Evolutionary conservation across 495 filamentous ascomycete genomes (phyloP).

Genomic region (Aspergillus bridgeri): DNA sequence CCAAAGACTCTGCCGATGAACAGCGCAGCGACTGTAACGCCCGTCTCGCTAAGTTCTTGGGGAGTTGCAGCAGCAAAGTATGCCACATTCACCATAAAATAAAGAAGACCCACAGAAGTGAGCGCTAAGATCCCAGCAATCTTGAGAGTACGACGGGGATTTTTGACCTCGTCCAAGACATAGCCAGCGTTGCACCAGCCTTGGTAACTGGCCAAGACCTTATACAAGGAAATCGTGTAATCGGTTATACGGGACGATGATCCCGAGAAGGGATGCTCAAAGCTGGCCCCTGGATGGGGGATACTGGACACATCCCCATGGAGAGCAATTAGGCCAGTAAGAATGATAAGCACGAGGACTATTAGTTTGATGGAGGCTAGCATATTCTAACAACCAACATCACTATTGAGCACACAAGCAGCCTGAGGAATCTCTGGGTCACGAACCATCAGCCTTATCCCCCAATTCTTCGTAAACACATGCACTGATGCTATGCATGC

Average conservation of each 20-base stretch:
- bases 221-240: slow-evolving; percentile 60
- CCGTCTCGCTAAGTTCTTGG: slow-evolving; percentile 59
- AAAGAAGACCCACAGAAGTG: slow-evolving; percentile 54
- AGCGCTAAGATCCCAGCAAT: slow-evolving; percentile 58
- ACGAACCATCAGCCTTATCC: slow-evolving; percentile 28
- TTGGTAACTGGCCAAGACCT: slow-evolving; percentile 65
- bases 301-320: slow-evolving; percentile 26
- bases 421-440: background rate
- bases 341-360: slow-evolving; percentile 37
- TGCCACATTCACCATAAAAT: slow-evolving; percentile 63
- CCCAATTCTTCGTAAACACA: slow-evolving; percentile 11
- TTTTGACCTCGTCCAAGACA: slow-evolving; percentile 67
- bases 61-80: slow-evolving; percentile 63
- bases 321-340: slow-evolving; percentile 37
- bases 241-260: slow-evolving; percentile 29
- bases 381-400: slow-evolving; percentile 19
- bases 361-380: slow-evolving; percentile 37
- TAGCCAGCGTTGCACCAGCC: slow-evolving; percentile 66
- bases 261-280: slow-evolving; percentile 28
- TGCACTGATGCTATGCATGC: slow-evolving; percentile 29
- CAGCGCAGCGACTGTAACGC: slow-evolving; percentile 59
- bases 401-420: background rate
- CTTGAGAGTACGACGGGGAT: slow-evolving; percentile 62
- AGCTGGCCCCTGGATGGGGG: slow-evolving; percentile 31
- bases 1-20: slow-evolving; percentile 67